These are phyloP conservation scores for Wallacemonas sp. DNA, from an alignment of 208 protist genomes.

Conservation along the genomic window DNA sequence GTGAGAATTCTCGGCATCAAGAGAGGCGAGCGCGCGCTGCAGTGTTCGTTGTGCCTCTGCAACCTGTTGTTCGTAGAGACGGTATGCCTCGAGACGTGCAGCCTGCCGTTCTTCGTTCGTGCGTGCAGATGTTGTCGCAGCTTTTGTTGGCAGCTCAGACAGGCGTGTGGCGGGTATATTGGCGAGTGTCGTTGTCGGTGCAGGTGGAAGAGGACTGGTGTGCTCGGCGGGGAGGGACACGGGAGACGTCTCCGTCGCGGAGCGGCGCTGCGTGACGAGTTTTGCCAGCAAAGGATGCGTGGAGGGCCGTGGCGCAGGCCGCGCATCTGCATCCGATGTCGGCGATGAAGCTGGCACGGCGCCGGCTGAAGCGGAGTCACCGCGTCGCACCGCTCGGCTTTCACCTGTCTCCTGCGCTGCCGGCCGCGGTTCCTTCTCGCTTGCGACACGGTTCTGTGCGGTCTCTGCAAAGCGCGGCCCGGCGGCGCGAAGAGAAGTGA, in stretches of 20 bases:
- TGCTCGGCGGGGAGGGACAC: too few relatives aligned
- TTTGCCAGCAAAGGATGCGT: neutral
- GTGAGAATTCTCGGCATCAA: too few relatives aligned
- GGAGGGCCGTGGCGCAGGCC: too few relatives aligned
- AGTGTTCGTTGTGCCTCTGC: conserved; percentile 8
- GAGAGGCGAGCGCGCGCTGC: neutral
- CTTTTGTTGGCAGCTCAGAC: neutral
- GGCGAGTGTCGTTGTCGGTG: neutral
- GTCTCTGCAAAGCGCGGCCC: neutral
- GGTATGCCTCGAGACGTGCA: conserved; percentile 6
- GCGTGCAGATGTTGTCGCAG: neutral
- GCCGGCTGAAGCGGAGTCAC: neutral
- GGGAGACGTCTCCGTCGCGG: neutral
- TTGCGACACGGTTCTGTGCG: neutral
- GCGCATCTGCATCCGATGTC: too few relatives aligned
- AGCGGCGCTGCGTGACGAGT: neutral
- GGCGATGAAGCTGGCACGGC: too few relatives aligned
- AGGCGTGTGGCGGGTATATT: neutral
- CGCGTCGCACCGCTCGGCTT: neutral
- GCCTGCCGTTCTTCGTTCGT: conserved; percentile 2
- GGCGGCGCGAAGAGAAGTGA: neutral
- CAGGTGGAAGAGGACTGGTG: too few relatives aligned
- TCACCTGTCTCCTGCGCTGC: neutral
- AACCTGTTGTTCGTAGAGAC: conserved; percentile 7
- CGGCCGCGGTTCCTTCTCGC: neutral